Evolutionary conservation across 2,329 filamentous ascomycete genomes (phyloP).

Genomic region (Hymenoscyphus fructigenus): DNA sequence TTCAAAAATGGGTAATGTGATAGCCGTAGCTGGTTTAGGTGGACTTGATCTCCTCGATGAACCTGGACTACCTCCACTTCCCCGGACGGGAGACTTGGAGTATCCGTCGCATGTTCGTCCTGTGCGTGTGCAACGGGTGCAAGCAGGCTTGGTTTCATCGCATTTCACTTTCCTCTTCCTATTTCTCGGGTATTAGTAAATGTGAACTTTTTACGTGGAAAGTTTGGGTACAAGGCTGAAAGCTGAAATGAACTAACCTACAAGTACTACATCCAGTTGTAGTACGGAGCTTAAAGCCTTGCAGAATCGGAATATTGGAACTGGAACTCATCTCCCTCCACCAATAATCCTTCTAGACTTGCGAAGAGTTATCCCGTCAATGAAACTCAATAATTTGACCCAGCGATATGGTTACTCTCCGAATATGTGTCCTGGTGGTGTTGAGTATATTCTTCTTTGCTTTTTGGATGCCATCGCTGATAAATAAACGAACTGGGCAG

Average conservation of each 20-base stretch:
- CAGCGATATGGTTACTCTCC: neutral
- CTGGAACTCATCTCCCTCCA: neutral
- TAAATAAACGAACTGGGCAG: neutral
- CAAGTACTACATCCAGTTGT: conserved; percentile 9
- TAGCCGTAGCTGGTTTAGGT: neutral
- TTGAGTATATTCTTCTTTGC: neutral
- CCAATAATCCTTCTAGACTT: neutral
- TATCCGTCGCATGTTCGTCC: conserved; percentile 29
- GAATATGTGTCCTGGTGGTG: neutral
- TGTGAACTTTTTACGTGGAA: neutral
- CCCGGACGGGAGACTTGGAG: neutral
- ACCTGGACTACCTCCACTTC: neutral
- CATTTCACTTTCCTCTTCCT: conserved; percentile 28
- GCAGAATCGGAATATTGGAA: neutral
- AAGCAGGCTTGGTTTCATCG: conserved; percentile 28
- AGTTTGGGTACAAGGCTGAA: neutral
- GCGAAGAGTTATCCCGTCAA: neutral
- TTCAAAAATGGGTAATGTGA: conserved; percentile 16
- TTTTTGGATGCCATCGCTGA: neutral
- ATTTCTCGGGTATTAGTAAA: neutral
- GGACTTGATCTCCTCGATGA: neutral
- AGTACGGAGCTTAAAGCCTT: conserved; percentile 1
- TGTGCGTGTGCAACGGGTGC: conserved; percentile 21
- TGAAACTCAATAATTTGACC: neutral
- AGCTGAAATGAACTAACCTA: conserved; percentile 5